Evolutionary conservation across 1,284 basidiomycete species (phyloP).

Genomic region (Pascua guehoae): DNA sequence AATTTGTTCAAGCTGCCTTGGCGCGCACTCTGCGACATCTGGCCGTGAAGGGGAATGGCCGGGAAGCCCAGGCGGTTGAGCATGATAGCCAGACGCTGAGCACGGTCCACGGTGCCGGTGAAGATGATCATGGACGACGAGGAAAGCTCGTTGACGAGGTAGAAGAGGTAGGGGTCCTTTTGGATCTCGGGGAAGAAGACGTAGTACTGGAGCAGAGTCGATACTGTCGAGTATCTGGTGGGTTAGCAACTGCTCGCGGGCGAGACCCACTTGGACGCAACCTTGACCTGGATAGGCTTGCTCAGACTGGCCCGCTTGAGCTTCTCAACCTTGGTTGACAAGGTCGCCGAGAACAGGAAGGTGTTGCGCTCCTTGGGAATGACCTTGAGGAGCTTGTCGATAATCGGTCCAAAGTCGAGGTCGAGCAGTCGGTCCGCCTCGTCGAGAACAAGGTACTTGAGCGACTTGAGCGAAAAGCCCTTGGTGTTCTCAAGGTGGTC

Average conservation of each 20-base stretch:
- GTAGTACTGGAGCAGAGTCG: constrained; percentile 93
- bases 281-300: constrained; percentile 93
- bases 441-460: constrained; percentile 93
- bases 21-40: constrained; percentile 88
- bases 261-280: constrained; percentile 74
- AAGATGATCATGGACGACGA: constrained; percentile 96
- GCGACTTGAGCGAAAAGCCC: constrained; percentile 81
- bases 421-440: constrained; percentile 96
- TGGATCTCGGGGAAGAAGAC: constrained; percentile 87
- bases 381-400: constrained; percentile 94
- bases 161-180: constrained; percentile 89
- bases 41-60: constrained; percentile 93
- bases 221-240: constrained; percentile 89
- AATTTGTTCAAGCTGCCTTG: constrained; percentile 95
- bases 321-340: constrained; percentile 98
- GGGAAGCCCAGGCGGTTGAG: constrained; percentile 88
- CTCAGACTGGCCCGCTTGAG: constrained; percentile 91
- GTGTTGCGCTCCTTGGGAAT: constrained; percentile 93
- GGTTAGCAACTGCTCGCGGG: background rate
- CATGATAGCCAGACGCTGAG: constrained; percentile 83
- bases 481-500: constrained; percentile 98
- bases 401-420: constrained; percentile 95
- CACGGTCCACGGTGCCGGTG: constrained; percentile 91
- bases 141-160: constrained; percentile 82
- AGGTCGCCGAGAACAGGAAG: constrained; percentile 98